A percentile compares a stretch with the other conserved stretches of the same genome.
These are phyloP conservation scores for Cyathus striatus DNA, from an alignment of 768 basidiomycete genomes.

Conservation along the genomic window DNA sequence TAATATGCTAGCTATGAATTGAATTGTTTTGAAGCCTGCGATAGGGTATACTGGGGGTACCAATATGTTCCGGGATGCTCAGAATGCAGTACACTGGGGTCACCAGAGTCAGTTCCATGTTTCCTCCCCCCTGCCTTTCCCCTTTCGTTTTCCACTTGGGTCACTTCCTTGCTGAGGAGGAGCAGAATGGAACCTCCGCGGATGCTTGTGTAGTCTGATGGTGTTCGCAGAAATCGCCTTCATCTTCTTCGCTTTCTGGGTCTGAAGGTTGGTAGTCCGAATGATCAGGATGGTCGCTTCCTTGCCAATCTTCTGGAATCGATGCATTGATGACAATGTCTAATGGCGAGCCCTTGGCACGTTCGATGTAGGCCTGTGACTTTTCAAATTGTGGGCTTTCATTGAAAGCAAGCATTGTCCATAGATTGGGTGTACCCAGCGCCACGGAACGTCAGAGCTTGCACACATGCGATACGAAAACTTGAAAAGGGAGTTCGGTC, in stretches of 20 bases:
- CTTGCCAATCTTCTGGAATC: conserved; percentile 6
- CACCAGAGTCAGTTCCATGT: too few species aligned
- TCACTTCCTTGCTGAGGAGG: too few species aligned
- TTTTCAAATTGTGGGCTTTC: conserved; percentile 26
- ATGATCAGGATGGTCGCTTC: conserved; percentile 3
- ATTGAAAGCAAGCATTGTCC: conserved; percentile 31
- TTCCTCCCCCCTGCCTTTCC: too few species aligned
- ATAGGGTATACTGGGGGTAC: too few species aligned
- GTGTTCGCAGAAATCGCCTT: too few species aligned
- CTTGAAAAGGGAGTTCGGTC: conserved; percentile 20
- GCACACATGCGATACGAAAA: conserved; percentile 45
- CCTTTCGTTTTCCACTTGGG: too few species aligned
- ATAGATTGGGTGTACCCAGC: conserved; percentile 35
- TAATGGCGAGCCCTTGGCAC: conserved; percentile 41
- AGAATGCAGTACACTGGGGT: too few species aligned
- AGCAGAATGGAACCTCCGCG: too few species aligned
- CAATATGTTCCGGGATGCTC: too few species aligned
- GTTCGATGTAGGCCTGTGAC: conserved; percentile 28
- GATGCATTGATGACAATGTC: conserved; percentile 31
- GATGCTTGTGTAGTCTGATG: too few species aligned
- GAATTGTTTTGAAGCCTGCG: too few species aligned
- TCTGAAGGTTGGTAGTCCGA: not conserved
- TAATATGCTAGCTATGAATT: too few species aligned
- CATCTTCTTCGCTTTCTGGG: not conserved
- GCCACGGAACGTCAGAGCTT: conserved; percentile 37